Conservation (phyloP, 1,284 basidiomycete species). For the Hypsizygus ulmarius region DNA sequence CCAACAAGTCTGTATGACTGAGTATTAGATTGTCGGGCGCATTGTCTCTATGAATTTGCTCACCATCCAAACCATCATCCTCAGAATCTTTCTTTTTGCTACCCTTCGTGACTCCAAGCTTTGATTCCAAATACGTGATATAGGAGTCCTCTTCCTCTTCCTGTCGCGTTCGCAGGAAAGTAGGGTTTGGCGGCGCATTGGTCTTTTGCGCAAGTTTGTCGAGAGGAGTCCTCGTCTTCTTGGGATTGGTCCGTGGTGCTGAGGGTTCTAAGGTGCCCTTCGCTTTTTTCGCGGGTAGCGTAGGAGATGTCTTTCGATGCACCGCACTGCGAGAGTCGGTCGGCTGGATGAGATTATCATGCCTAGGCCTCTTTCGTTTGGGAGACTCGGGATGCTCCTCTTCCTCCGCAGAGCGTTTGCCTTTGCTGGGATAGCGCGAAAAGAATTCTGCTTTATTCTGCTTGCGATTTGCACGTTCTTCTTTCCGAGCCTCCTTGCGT, state of each 20-base stretch:
- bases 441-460: constrained; percentile 59
- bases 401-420: constrained; percentile 38
- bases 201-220: constrained; percentile 32
- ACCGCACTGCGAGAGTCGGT: background rate
- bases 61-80: constrained; percentile 64
- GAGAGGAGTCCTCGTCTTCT: constrained; percentile 17
- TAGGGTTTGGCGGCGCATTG: constrained; percentile 8
- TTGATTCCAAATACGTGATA: constrained; percentile 74
- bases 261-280: constrained; percentile 2
- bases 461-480: constrained; percentile 55
- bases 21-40: background rate
- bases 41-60: constrained; percentile 15
- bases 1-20: constrained; percentile 43
- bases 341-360: constrained; percentile 10
- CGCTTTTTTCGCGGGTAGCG: background rate
- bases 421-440: constrained; percentile 25
- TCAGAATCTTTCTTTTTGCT: constrained; percentile 44
- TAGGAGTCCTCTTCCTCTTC: constrained; percentile 73
- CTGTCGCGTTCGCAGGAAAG: constrained; percentile 32
- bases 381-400: constrained; percentile 41
- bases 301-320: constrained; percentile 7
- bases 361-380: constrained; percentile 41
- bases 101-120: constrained; percentile 53
- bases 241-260: constrained; percentile 21
- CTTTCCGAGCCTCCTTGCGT: constrained; percentile 66